These are phyloP conservation scores for Zelopaecilomyces penicillatus DNA, from an alignment of 2,329 filamentous ascomycete species.

Conservation along the genomic window DNA sequence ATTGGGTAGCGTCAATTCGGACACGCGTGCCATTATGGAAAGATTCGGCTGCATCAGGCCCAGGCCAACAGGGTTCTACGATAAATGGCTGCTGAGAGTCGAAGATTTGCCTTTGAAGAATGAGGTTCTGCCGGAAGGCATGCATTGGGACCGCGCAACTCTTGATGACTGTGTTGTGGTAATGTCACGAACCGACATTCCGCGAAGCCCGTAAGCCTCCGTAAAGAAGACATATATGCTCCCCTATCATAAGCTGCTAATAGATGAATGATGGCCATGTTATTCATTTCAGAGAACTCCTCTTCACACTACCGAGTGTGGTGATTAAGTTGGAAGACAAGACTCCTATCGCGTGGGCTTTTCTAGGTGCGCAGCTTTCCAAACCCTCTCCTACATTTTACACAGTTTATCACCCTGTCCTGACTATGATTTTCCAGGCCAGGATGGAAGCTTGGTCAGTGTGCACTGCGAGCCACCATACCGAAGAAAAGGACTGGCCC, in stretches of 20 bases:
- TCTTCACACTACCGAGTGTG: constrained; percentile 37
- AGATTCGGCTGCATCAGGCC: constrained; percentile 18
- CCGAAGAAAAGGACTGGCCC: constrained; percentile 55
- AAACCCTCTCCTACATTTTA: neutral
- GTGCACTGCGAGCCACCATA: constrained; percentile 52
- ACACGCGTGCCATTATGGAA: constrained; percentile 17
- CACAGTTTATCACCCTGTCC: neutral
- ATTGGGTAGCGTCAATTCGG: constrained; percentile 25
- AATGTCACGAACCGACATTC: constrained; percentile 45
- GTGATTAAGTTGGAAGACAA: constrained; percentile 37
- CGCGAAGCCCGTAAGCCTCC: constrained; percentile 40
- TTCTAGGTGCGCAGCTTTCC: constrained; percentile 33
- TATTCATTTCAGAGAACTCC: constrained; percentile 25
- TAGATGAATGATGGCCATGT: neutral
- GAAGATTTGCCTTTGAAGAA: constrained; percentile 32
- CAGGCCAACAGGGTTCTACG: constrained; percentile 26
- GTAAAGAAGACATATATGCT: neutral
- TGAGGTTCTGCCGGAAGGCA: constrained; percentile 31
- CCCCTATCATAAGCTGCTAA: neutral
- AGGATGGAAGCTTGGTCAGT: constrained; percentile 53
- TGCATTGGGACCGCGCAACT: constrained; percentile 47
- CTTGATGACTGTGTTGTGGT: constrained; percentile 49
- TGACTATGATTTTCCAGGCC: constrained; percentile 26
- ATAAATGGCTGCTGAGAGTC: constrained; percentile 51
- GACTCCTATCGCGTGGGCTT: constrained; percentile 55